Base-by-base conservation (phyloP, 345 rosid genomes). In the Erucastrum elatum region DNA sequence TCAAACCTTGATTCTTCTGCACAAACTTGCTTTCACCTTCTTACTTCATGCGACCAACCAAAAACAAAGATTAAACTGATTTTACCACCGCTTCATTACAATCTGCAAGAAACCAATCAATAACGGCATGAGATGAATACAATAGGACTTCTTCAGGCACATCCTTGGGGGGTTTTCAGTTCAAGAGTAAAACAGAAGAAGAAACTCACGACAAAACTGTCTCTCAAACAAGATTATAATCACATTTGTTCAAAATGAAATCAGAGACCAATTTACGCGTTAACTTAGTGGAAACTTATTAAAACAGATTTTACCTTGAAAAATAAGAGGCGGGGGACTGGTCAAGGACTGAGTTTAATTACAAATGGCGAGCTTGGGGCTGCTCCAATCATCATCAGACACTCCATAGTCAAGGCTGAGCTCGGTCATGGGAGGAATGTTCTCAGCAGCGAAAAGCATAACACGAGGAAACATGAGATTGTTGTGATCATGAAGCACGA, bases 341-440 rank as follows among this genome's bases (percentile, higher is more conserved):
- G 70, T n/a, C 13, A 78, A 49, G 64, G 56, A 30, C 60, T 39
- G 31, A 29, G 31, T 55, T 84, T 72, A 90, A 39, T 81, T 92
- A 85, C 93, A 92, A 71, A 92, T 89, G 31, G 93, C 79, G 60
- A 91, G 98, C 85, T 94, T 94, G 76, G 87, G 91, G 1, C 82
- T 81, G 1, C 82, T 81, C 86, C 88, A 84, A 17, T 94, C 98
- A 84, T 94, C 98, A 84, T 89, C 91, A 66, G 89, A 86, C 37
- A 91, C 91, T 62, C 99, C 99, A 75, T 95, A 95, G 78, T 93
- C 98, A 71, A 95, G 90, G 84, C 99, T 91, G 15, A 95, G 91
- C 84, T 93, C 96, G 78, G 87, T 87, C 85, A 95, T 64, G 39
- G 99, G 97, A 70, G 94, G 96, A 58, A 95, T 93, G 70, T 90